Percentiles rank a stretch among this genome's conserved stretches.
These are phyloP conservation scores for Alternaria sp. DNA, from an alignment of 2,329 filamentous ascomycete genomes.

Conservation along the genomic window DNA sequence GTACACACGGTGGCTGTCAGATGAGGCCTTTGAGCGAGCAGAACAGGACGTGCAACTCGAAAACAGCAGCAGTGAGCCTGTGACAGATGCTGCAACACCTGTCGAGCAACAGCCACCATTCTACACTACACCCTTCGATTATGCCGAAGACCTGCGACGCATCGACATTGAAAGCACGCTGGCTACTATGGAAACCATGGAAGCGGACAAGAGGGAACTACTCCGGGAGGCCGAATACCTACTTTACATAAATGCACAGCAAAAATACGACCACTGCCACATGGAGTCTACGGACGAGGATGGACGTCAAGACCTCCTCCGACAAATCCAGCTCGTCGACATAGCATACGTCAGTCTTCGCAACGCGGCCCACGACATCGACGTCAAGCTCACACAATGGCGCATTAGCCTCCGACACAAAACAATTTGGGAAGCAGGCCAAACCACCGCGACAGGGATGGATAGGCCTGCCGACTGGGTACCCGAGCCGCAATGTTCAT, in stretches of 20 bases:
- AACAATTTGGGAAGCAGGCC: constrained; percentile 15
- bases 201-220: constrained; percentile 18
- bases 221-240: constrained; percentile 31
- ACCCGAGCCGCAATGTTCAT: background rate
- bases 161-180: constrained; percentile 19
- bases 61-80: background rate
- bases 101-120: constrained; percentile 15
- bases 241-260: constrained; percentile 20
- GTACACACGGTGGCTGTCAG: constrained; percentile 29
- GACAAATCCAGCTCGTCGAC: constrained; percentile 29
- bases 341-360: constrained; percentile 25
- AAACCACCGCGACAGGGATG: background rate
- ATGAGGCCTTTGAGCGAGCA: constrained; percentile 19
- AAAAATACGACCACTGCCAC: constrained; percentile 31
- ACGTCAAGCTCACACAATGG: constrained; percentile 23
- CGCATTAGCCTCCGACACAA: constrained; percentile 28
- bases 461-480: constrained; percentile 18
- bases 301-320: constrained; percentile 20
- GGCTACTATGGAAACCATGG: constrained; percentile 16
- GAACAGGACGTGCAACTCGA: constrained; percentile 10
- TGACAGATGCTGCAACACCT: background rate
- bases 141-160: constrained; percentile 22
- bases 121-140: constrained; percentile 29
- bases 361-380: constrained; percentile 21
- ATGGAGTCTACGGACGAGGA: constrained; percentile 12